Evolutionary conservation across 768 basidiomycete species (phyloP).

Genomic region (Leccinum subtestaceum): DNA sequence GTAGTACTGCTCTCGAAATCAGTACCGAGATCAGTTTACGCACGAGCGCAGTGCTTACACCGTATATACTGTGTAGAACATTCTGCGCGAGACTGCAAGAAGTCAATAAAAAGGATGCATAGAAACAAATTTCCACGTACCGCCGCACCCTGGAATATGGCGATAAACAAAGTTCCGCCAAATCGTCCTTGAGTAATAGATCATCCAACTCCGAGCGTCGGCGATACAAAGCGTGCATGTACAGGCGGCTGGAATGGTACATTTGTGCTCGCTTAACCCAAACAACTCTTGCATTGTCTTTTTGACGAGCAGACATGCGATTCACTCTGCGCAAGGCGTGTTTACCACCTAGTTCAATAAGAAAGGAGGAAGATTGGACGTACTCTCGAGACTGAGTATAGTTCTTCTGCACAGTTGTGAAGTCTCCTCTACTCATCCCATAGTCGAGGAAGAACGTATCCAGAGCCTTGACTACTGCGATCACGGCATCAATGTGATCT

Average conservation of each 20-base stretch:
- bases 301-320: constrained; percentile 68
- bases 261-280: constrained; percentile 76
- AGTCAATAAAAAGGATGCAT: constrained; percentile 1
- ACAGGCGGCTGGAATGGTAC: constrained; percentile 72
- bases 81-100: constrained; percentile 60
- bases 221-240: constrained; percentile 75
- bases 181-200: constrained; percentile 53
- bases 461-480: constrained; percentile 67
- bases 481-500: constrained; percentile 85
- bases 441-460: constrained; percentile 75
- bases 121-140: constrained; percentile 38
- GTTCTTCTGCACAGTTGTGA: constrained; percentile 57
- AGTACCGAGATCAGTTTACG: constrained; percentile 14
- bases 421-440: constrained; percentile 57
- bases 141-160: constrained; percentile 76
- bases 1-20: constrained; percentile 48
- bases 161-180: constrained; percentile 74
- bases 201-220: constrained; percentile 74
- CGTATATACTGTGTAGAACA: constrained; percentile 60
- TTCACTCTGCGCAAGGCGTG: constrained; percentile 44
- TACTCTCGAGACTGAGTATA: constrained; percentile 32
- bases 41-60: constrained; percentile 40
- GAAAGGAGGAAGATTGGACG: constrained; percentile 3
- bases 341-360: not conserved
- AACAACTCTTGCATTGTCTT: constrained; percentile 70